Evolutionary conservation across 768 basidiomycete species (phyloP).

Genomic region (Rhodosporidiobolus odoratus): DNA sequence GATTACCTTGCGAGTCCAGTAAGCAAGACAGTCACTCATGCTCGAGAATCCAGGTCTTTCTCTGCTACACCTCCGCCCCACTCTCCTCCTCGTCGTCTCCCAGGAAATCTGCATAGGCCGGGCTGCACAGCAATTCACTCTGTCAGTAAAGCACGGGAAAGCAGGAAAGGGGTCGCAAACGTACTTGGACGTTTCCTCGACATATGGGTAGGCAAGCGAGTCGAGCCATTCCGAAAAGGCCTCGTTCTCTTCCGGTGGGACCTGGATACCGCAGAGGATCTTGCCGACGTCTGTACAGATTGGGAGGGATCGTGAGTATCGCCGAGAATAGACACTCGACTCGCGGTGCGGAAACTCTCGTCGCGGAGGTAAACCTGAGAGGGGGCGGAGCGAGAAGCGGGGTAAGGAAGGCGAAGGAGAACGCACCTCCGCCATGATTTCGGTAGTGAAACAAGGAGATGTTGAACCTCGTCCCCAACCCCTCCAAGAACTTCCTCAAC

Average conservation of each 20-base stretch:
- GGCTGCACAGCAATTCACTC: neutral
- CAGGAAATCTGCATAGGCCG: slow-evolving; percentile 25
- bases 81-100: neutral
- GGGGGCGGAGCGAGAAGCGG: slow-evolving; percentile 7
- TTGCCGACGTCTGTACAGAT: slow-evolving; percentile 18
- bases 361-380: too few species aligned
- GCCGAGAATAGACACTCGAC: too few species aligned
- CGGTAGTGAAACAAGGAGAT: slow-evolving; percentile 96
- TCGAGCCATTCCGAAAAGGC: slow-evolving; percentile 70
- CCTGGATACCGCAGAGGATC: slow-evolving; percentile 92
- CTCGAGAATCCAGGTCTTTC: too few species aligned
- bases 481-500: slow-evolving; percentile 78
- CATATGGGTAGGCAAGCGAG: slow-evolving; percentile 75
- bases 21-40: too few species aligned
- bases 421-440: slow-evolving; percentile 89
- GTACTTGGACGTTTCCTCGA: slow-evolving; percentile 86
- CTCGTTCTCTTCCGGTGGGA: slow-evolving; percentile 62
- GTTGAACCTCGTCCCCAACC: slow-evolving; percentile 80
- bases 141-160: neutral
- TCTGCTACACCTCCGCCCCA: neutral
- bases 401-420: neutral
- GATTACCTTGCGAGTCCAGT: too few species aligned
- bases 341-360: too few species aligned
- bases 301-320: neutral
- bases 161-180: slow-evolving; percentile 56